Evolutionary conservation across 1,284 basidiomycete species (phyloP), one percentile per base, ranked within the genome.

Genomic region (Hymenochaete sp.): DNA sequence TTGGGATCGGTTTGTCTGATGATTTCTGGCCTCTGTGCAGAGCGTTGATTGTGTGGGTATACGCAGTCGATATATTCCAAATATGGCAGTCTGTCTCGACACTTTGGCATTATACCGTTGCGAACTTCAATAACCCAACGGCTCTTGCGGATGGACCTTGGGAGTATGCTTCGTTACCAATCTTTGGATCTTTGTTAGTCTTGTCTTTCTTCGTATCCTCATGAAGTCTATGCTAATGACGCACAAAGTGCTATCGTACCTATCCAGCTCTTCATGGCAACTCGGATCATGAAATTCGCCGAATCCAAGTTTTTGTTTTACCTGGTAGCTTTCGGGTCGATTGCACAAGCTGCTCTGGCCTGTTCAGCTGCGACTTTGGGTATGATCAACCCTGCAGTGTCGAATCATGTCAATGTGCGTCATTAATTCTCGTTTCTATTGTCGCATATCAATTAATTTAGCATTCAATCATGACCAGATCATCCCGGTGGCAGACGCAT

Each of bases 61-160:
- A 62, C 35, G 43, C 58, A 5, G 44, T 64, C 21, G 62, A 65
- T 43, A 61, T 61, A 0, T 58, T 59, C 40, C 62, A 64, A 21
- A 59, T 58, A 2, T 50, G 49, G 37, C 48, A 59, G 1, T 50
- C 61, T 2, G 49, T 57, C 16, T 62, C 60, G 42, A 61, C 63
- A 57, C 53, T 62, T 18, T 65, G 62, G 63, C 44, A 52, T 4
- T 63, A 60, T 48, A 49, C 57, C 7, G 56, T 65, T 16, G 51
- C 47, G 5, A 58, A 65, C 45, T 64, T 62, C 53, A 45, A 45
- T 35, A 56, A 61, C 36, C 40, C 53, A n/a, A 18, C 31, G 2
- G 55, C 58, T 31, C 52, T 64, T 6, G 45, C 48, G 8, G 53
- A 42, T 3, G 55, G 56, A 2, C 49, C 59, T 14, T 65, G 62